phyloP scores from a whole-genome alignment of 495 filamentous ascomycete genomes.

The Penicillium flavigenum region DNA sequence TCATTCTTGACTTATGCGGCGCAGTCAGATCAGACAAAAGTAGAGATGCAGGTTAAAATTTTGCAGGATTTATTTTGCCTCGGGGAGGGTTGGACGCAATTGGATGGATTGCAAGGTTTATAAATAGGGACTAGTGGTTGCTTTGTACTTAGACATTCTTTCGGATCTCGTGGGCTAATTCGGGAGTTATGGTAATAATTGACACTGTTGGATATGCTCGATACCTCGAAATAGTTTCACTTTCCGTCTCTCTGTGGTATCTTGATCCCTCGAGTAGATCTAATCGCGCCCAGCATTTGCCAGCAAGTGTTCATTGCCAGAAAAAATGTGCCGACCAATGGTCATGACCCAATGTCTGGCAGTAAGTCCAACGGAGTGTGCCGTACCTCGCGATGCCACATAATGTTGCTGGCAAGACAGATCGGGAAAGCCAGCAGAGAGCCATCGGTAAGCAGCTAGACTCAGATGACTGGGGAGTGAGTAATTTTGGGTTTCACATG shows the following conservation, averaged over 20 bases:
- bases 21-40: conserved; percentile 1
- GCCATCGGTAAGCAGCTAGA: background rate
- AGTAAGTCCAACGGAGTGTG: background rate
- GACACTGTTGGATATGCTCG: background rate
- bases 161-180: conserved; percentile 1
- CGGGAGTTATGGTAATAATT: background rate
- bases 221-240: background rate
- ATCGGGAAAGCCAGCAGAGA: background rate
- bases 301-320: background rate
- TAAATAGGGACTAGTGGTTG: background rate
- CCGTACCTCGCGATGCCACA: background rate
- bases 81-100: background rate
- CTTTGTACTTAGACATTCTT: conserved; percentile 2
- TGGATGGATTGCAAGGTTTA: background rate
- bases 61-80: background rate
- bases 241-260: background rate
- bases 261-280: background rate
- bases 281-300: background rate
- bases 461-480: background rate
- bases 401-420: background rate
- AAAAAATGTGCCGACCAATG: background rate
- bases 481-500: background rate
- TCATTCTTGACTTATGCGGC: conserved; percentile 2
- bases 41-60: background rate
- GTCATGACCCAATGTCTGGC: too few relatives aligned